Conservation (phyloP, 129 eudicot species). For the Glebionis coronaria region DNA sequence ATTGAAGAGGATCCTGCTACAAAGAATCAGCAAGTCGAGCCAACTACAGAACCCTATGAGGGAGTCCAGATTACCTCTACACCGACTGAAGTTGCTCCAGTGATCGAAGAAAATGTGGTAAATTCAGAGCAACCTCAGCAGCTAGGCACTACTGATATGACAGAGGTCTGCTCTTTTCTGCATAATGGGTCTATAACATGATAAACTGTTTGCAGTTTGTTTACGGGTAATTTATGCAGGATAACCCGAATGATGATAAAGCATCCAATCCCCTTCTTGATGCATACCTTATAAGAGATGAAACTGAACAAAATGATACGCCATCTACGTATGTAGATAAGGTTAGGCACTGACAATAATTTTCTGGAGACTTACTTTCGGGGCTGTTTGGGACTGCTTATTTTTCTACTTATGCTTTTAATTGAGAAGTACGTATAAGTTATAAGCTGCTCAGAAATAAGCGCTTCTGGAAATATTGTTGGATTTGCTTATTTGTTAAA, state of each 20-base stretch:
- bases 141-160: conserved; percentile 26
- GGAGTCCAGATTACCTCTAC: conserved; percentile 30
- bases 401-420: too few species aligned
- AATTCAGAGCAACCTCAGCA: conserved; percentile 30
- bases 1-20: conserved; percentile 36
- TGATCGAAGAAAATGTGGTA: conserved; percentile 32
- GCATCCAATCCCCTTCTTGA: conserved; percentile 71
- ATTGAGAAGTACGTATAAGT: too few species aligned
- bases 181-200: conserved; percentile 7
- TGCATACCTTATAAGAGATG: conserved; percentile 48
- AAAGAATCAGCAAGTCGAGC: conserved; percentile 31
- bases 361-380: too few species aligned
- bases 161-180: conserved; percentile 43
- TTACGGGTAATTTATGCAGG: conserved; percentile 37
- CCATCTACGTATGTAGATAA: conserved; percentile 36
- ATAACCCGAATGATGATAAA: conserved; percentile 27
- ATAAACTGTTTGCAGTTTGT: background rate
- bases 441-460: too few species aligned
- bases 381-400: too few species aligned
- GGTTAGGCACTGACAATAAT: conserved; percentile 31
- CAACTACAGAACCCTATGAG: conserved; percentile 36
- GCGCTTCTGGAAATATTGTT: too few species aligned
- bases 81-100: conserved; percentile 31
- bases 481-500: too few species aligned
- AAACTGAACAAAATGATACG: conserved; percentile 37